These are phyloP conservation scores for Phascolomyces articulosus DNA, from an alignment of 371 early-diverging fungal species.

Conservation along the genomic window DNA sequence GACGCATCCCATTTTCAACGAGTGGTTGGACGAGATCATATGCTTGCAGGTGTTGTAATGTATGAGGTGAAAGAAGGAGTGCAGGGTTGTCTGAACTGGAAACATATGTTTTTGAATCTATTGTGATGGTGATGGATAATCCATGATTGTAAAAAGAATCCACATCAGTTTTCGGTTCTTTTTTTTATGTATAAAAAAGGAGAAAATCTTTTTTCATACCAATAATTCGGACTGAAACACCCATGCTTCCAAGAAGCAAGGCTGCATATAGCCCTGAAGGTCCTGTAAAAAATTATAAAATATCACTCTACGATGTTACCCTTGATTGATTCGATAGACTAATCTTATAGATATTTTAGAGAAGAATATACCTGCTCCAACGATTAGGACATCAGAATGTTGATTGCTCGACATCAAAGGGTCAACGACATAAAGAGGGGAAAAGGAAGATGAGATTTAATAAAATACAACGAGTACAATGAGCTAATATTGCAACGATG, in stretches of 20 bases:
- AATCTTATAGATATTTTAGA: too few relatives aligned
- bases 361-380: constrained; percentile 44
- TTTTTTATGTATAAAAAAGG: too few relatives aligned
- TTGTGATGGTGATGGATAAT: background rate
- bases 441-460: constrained; percentile 20
- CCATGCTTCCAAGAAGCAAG: constrained; percentile 32
- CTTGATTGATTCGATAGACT: too few relatives aligned
- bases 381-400: constrained; percentile 39
- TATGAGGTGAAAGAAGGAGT: constrained; percentile 40
- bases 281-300: constrained; percentile 18
- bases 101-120: constrained; percentile 17
- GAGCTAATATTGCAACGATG: constrained; percentile 2
- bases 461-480: constrained; percentile 9
- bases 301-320: too few relatives aligned
- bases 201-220: constrained; percentile 17
- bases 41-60: constrained; percentile 33
- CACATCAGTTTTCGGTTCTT: too few relatives aligned
- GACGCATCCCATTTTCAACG: constrained; percentile 22
- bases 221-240: constrained; percentile 38
- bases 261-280: constrained; percentile 43
- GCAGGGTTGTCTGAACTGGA: constrained; percentile 16
- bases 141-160: background rate
- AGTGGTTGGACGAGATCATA: constrained; percentile 24
- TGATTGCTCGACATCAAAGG: constrained; percentile 15
- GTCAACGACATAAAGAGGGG: constrained; percentile 14